A percentile compares a stretch with the other conserved stretches of the same genome.
phyloP scores from a whole-genome alignment of 2,329 filamentous ascomycete genomes.

The Apiospora rasikravindrae region DNA sequence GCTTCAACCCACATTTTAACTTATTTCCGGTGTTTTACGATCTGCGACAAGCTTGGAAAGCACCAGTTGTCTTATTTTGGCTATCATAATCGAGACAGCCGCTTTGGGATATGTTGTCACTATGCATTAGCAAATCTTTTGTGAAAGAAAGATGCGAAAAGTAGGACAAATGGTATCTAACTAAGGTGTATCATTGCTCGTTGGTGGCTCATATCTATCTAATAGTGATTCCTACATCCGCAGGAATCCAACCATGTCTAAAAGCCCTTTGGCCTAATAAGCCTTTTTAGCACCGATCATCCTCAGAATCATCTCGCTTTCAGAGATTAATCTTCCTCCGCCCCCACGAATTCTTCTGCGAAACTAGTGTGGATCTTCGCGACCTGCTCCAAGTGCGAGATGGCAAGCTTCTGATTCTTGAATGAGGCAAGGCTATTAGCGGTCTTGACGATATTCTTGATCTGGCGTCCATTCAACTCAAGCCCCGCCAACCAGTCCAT shows the following conservation, averaged over 20 bases:
- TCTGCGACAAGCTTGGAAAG: background rate
- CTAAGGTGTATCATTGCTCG: background rate
- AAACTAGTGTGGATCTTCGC: constrained; percentile 39
- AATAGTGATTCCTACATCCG: background rate
- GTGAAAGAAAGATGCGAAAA: background rate
- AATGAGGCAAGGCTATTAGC: constrained; percentile 39
- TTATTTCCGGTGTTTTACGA: too few species aligned
- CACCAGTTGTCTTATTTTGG: too few species aligned
- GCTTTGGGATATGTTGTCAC: background rate
- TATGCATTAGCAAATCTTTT: background rate
- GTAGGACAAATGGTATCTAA: background rate
- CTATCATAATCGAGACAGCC: background rate
- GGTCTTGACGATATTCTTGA: constrained; percentile 39
- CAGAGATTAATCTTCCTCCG: background rate
- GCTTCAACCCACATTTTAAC: background rate
- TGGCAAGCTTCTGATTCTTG: constrained; percentile 34
- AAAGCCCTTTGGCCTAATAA: background rate
- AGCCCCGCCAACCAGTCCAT: constrained; percentile 28
- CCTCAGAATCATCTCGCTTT: background rate
- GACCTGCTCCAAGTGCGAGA: constrained; percentile 35
- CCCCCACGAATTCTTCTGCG: constrained; percentile 1
- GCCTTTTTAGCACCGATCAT: too few species aligned
- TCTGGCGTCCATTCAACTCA: constrained; percentile 39
- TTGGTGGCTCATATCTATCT: background rate
- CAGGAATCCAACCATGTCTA: background rate